Conservation (phyloP, 1,139 yeast genomes). For the Dujonia santamariae region DNA sequence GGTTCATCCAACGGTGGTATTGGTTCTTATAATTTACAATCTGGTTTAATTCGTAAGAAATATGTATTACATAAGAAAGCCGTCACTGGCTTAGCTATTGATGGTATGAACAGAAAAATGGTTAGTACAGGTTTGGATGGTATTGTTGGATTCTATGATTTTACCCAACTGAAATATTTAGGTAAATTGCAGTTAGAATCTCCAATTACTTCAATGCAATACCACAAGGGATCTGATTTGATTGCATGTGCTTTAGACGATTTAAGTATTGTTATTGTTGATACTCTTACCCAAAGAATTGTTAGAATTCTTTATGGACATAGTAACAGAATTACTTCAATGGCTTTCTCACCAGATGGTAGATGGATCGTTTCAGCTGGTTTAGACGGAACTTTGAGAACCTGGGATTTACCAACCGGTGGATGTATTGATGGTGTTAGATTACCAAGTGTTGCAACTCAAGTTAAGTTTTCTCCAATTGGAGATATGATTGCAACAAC, state of each 20-base stretch:
- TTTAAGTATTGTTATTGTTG: constrained; percentile 78
- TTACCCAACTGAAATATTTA: constrained; percentile 64
- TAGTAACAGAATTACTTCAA: constrained; percentile 77
- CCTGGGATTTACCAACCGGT: constrained; percentile 98
- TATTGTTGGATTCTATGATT: constrained; percentile 81
- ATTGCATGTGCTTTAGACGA: constrained; percentile 87
- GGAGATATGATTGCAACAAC: constrained; percentile 93
- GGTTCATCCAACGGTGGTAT: constrained; percentile 94
- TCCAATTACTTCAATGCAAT: constrained; percentile 73
- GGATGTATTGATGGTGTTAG: constrained; percentile 92
- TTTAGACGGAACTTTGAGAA: constrained; percentile 83
- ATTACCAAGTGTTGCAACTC: constrained; percentile 76
- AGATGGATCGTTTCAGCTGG: constrained; percentile 89
- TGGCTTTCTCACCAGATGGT: constrained; percentile 94
- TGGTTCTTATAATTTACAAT: constrained; percentile 85
- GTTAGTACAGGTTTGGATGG: constrained; percentile 91
- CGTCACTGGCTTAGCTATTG: constrained; percentile 86
- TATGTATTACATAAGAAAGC: constrained; percentile 70
- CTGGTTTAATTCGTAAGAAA: constrained; percentile 73
- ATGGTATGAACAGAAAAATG: constrained; percentile 85
- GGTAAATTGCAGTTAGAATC: constrained; percentile 70
- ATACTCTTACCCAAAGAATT: constrained; percentile 72
- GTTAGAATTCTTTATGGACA: constrained; percentile 93
- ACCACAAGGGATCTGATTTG: constrained; percentile 80
- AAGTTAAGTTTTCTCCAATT: constrained; percentile 76